Evolutionary conservation across 345 rosid species (phyloP), one percentile per base, ranked within the genome.

Genomic region (Citrus trifoliata): DNA sequence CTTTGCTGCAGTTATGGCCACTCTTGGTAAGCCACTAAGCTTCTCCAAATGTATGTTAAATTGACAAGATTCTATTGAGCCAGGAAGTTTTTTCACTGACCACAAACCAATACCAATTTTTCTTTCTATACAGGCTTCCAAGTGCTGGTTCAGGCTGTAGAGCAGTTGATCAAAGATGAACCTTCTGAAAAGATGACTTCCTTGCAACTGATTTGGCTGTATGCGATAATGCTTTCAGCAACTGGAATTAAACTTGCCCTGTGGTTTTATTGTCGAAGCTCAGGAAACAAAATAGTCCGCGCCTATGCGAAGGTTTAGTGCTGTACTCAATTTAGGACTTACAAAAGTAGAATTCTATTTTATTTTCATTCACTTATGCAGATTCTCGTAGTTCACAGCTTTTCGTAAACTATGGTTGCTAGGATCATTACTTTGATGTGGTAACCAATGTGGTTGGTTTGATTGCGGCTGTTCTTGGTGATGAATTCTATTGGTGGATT

Each of bases 1-100:
- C 75, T 93, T 95, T 80, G 98, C 98, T 28, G 98, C 98, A 10
- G 74, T 95, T 61, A 95, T 95, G 98, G 97, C 98, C 66, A 92
- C 98, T 32, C 94, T 95, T 21, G 98, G 98, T 95, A 88, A 71
- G 78, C 71, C 60, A 13, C 37, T 46, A 27, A 48, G 18, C 25
- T 70, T 70, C n/a, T 27, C 59, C 3, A 27, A 32, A 10, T 35
- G 5, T 32, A 32, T 32, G 35, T 64, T 32, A 64, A 42, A 70
- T 48, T 19, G 58, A 48, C 13, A 70, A 27, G 51, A 27, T 46
- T 48, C 59, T 51, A 24, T 19, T 51, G 27, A 53, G 22, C 10
- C 7, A 18, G 10, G 74, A 71, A 21, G 55, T 19, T 53, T 53
- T 19, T 71, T 3, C 32, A 28, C 16, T n/a, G 10, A 30, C 22